phyloP scores from a whole-genome alignment of 169 alveolate genomes.

The Eimeria sp. region DNA sequence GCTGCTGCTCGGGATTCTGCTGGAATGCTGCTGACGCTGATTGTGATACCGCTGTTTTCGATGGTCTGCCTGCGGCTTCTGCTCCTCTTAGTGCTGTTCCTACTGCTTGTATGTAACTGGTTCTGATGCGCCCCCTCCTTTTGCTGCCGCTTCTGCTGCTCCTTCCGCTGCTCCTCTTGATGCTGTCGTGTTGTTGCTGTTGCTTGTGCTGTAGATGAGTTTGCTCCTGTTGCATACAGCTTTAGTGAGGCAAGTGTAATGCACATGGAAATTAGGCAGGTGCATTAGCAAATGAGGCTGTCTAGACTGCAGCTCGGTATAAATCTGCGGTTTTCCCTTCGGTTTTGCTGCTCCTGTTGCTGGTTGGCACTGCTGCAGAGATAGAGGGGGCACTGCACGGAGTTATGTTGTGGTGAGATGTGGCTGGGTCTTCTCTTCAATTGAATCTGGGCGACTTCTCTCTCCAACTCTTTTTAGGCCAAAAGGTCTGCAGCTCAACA shows the following conservation, averaged over 20 bases:
- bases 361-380: conserved; percentile 71
- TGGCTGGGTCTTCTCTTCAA: conserved; percentile 63
- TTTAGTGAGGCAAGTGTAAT: too few species aligned
- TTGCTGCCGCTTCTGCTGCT: too few species aligned
- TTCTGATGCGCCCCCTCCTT: too few species aligned
- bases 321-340: neutral
- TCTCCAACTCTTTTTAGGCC: conserved; percentile 47
- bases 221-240: too few species aligned
- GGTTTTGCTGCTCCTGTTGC: conserved; percentile 19
- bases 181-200: neutral
- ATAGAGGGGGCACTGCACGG: conserved; percentile 62
- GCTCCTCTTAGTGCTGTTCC: neutral
- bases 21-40: neutral
- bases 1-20: neutral
- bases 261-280: too few species aligned
- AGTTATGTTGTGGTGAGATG: conserved; percentile 68
- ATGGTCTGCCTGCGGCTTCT: neutral
- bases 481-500: neutral
- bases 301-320: neutral
- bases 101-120: neutral
- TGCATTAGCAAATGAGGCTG: neutral
- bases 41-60: neutral
- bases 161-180: too few species aligned
- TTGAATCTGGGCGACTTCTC: conserved; percentile 13
- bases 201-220: neutral